Conservation (phyloP, 768 basidiomycete genomes). For the Trametes meyenii region DNA sequence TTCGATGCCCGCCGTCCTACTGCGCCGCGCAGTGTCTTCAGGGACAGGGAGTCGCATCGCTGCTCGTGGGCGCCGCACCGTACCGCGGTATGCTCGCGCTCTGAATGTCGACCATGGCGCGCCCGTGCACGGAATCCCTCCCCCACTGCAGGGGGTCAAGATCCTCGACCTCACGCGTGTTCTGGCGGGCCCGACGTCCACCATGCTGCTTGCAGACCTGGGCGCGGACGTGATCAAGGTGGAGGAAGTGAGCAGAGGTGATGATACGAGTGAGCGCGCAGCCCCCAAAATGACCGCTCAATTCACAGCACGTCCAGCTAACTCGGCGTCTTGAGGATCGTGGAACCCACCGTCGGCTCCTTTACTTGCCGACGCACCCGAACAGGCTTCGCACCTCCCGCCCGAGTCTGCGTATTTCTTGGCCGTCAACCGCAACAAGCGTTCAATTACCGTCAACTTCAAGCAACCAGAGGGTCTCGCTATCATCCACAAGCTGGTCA, state of each 20-base stretch:
- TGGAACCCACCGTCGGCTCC: constrained; percentile 63
- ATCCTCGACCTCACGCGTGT: constrained; percentile 91
- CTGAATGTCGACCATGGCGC: constrained; percentile 17
- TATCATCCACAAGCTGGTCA: constrained; percentile 71
- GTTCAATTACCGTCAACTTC: constrained; percentile 88
- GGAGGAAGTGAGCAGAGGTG: constrained; percentile 78
- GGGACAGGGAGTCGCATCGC: neutral
- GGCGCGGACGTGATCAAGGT: constrained; percentile 93
- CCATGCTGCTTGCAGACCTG: constrained; percentile 91
- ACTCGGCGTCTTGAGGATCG: constrained; percentile 46
- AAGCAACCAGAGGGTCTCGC: constrained; percentile 77
- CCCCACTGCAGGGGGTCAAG: constrained; percentile 77
- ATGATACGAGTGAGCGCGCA: constrained; percentile 76
- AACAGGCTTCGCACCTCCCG: constrained; percentile 64
- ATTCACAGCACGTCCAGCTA: constrained; percentile 20
- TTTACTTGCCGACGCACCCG: constrained; percentile 44
- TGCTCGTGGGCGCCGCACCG: neutral
- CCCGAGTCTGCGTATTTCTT: constrained; percentile 95
- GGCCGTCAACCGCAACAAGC: constrained; percentile 85
- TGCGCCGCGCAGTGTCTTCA: neutral
- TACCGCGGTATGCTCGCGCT: neutral
- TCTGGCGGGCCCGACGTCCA: constrained; percentile 89
- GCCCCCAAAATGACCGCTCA: constrained; percentile 13
- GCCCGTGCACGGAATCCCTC: constrained; percentile 58
- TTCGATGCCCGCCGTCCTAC: constrained; percentile 10